Evolutionary conservation across 345 rosid genomes (phyloP), one percentile per base, ranked within the genome.

Genomic region (Bruguiera parviflora): DNA sequence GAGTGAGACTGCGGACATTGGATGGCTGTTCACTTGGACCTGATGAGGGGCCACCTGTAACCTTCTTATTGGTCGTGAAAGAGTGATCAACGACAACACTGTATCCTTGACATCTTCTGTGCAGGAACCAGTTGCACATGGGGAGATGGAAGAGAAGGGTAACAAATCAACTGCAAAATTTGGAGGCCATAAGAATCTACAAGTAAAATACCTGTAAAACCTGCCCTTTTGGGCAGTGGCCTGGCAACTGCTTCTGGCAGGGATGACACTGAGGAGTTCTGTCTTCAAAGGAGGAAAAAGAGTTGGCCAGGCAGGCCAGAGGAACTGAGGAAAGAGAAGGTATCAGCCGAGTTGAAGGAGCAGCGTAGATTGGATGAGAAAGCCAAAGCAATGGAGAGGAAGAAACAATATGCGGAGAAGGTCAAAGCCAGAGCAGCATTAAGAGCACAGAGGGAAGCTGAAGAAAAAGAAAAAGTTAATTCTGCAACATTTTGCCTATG

Each of bases 21-120:
- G 97, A 92, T 72, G 97, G 97, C 43, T 92, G 97, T 61, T 78
- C 93, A 63, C 89, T 87, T 52, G 98, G 98, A 68, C 94, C 88
- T 57, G 84, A 87, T 74, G 98, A 92, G 79, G 87, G 78, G 61
- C 85, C 82, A 31, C 87, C 88, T 58, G 74, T 71, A 60, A 71
- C 87, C 84, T 83, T 49, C 63, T 75, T 73, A 31, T 65, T 61
- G 20, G 71, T 49, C 70, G 25, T 78, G 74, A 67, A 61, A 70
- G 85, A 78, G 69, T 63, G 24, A 77, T 75, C 70, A 83, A 72
- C 70, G 73, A 77, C 69, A 81, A 51, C 61, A 21, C 67, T 57
- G 53, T 64, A 52, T 1, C 70, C 5, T 71, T 74, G 37, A 57
- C 21, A 67, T 60, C 83, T 39, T 68, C 80, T 75, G 39, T 64